Conservation (phyloP, 176 grass and related monocot species). For the Eragrostis nindensis region DNA sequence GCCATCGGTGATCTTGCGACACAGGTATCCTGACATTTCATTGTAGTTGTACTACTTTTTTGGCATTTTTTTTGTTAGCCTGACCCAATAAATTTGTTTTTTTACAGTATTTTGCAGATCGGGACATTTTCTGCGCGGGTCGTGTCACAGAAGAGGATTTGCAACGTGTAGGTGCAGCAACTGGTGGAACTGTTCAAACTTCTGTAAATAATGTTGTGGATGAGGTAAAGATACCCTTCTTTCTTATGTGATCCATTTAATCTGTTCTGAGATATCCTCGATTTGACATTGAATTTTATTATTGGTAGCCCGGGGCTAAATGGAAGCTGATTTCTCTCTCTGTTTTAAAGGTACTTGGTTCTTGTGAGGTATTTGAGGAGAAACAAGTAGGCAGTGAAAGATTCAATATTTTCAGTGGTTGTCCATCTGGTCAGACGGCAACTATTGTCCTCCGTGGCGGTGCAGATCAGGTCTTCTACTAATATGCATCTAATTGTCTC, state of each 20-base stretch:
- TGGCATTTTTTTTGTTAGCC: slow-evolving; percentile 13
- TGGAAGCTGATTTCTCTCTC: slow-evolving; percentile 7
- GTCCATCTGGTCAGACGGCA: slow-evolving; percentile 88
- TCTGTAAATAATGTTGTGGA: slow-evolving; percentile 87
- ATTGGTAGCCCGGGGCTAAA: not conserved
- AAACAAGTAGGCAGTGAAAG: slow-evolving; percentile 97
- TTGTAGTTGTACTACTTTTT: not conserved
- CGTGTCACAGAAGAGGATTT: slow-evolving; percentile 92
- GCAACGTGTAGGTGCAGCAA: slow-evolving; percentile 85
- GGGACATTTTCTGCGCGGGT: slow-evolving; percentile 97
- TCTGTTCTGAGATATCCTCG: not conserved
- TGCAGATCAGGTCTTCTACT: slow-evolving; percentile 77
- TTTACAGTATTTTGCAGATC: slow-evolving; percentile 84
- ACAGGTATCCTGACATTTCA: slow-evolving; percentile 58
- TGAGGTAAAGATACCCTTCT: slow-evolving; percentile 51
- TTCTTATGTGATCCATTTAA: not conserved
- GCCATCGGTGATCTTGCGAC: slow-evolving; percentile 97
- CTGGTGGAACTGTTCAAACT: slow-evolving; percentile 87
- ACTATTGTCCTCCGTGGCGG: slow-evolving; percentile 94
- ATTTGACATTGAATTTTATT: not conserved
- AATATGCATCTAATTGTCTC: not conserved
- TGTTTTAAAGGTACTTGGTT: slow-evolving; percentile 76
- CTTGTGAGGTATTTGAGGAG: slow-evolving; percentile 92
- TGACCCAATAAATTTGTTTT: slow-evolving; percentile 1
- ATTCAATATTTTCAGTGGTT: slow-evolving; percentile 93